Conservation (phyloP, 2,329 filamentous ascomycete species). For the Colletotrichum camelliae region DNA sequence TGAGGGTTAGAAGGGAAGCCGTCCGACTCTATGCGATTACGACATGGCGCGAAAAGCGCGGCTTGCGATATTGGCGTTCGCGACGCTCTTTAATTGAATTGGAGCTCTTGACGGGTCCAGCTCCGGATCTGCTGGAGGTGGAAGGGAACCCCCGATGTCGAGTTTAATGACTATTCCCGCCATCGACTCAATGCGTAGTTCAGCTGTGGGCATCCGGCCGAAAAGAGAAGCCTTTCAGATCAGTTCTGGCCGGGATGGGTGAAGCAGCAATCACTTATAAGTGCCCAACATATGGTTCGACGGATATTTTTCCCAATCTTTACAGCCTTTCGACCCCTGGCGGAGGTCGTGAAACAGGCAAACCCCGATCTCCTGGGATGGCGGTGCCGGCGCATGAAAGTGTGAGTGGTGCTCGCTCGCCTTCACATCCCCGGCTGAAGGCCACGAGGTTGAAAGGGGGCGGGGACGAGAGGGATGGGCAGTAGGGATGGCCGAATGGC, state of each 20-base stretch:
- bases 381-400: constrained; percentile 12
- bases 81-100: background rate
- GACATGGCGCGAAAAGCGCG: constrained; percentile 1
- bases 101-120: background rate
- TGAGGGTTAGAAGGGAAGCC: constrained; percentile 6
- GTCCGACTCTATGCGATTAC: background rate
- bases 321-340: background rate
- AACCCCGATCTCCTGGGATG: background rate
- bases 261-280: background rate
- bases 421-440: background rate
- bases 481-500: background rate
- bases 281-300: constrained; percentile 16
- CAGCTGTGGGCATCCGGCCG: background rate
- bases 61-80: background rate
- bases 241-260: background rate
- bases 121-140: background rate
- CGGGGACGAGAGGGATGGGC: background rate
- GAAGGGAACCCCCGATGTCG: background rate
- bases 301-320: background rate
- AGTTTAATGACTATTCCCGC: background rate
- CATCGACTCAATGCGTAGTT: background rate
- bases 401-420: constrained; percentile 11
- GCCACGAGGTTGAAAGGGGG: background rate
- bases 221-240: background rate
- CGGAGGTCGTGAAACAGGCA: background rate